Percentiles rank a stretch among this genome's conserved stretches.
These are phyloP conservation scores for Bothriochloa decipiens DNA, from an alignment of 176 grass and related monocot genomes.

Conservation along the genomic window DNA sequence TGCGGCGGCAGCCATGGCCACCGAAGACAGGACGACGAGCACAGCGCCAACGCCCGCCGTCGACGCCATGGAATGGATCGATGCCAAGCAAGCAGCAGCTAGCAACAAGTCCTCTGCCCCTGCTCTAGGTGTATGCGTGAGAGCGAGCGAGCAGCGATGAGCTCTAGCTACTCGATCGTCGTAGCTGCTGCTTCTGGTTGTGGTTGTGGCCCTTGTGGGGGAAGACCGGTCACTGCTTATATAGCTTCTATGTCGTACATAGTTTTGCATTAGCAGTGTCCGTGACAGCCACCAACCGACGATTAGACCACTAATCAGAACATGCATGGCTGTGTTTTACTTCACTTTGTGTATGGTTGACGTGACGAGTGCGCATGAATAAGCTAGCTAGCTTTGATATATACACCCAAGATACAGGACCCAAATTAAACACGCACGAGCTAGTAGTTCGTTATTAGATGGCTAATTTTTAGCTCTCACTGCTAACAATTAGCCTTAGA, in stretches of 20 bases:
- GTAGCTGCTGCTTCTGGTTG: neutral
- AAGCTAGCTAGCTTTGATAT: neutral
- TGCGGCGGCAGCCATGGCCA: neutral
- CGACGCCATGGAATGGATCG: too few species aligned
- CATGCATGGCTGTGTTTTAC: neutral
- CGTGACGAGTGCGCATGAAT: neutral
- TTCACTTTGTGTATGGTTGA: neutral
- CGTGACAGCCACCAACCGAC: neutral
- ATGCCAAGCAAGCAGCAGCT: too few species aligned
- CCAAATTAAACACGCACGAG: too few species aligned
- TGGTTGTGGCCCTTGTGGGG: neutral
- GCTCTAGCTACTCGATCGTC: neutral
- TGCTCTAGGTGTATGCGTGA: too few species aligned
- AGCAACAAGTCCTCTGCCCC: neutral
- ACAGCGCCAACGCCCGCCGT: neutral
- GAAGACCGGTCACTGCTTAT: constrained; percentile 17
- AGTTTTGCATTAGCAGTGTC: neutral
- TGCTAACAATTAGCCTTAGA: too few species aligned
- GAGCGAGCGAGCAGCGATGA: neutral
- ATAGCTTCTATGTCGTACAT: constrained; percentile 9
- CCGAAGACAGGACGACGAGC: constrained; percentile 24
- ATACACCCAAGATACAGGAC: too few species aligned
- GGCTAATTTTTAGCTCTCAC: too few species aligned
- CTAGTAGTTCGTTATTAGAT: too few species aligned
- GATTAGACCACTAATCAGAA: neutral